phyloP scores from a whole-genome alignment of 306 rosid species.

The Prosopis cineraria region DNA sequence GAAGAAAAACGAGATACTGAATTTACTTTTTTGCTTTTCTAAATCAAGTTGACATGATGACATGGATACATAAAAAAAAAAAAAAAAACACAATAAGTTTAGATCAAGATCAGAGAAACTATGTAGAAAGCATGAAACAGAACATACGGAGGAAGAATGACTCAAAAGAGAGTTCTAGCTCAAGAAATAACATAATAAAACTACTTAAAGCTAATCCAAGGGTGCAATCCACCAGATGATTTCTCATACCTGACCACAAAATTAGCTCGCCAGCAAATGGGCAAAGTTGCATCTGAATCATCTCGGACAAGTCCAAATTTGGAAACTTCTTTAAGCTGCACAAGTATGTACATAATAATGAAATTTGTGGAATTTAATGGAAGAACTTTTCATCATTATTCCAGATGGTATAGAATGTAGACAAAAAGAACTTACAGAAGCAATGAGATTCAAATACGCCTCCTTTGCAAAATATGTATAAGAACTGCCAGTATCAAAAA shows the following conservation, averaged over 20 bases:
- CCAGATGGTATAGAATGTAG: slow-evolving; percentile 23
- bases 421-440: slow-evolving; percentile 60
- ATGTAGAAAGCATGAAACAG: slow-evolving; percentile 9
- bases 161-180: background rate
- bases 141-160: background rate
- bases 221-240: background rate
- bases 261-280: slow-evolving; percentile 74
- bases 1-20: background rate
- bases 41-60: background rate
- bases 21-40: background rate
- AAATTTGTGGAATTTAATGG: slow-evolving; percentile 14
- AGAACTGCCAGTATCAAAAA: slow-evolving; percentile 87
- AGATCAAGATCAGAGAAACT: background rate
- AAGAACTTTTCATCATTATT: background rate
- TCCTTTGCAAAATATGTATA: slow-evolving; percentile 71
- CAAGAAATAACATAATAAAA: background rate
- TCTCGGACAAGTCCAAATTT: slow-evolving; percentile 51
- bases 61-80: background rate
- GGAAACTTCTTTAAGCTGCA: slow-evolving; percentile 73
- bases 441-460: slow-evolving; percentile 62
- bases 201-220: background rate
- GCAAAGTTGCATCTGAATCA: slow-evolving; percentile 65
- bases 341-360: slow-evolving; percentile 20
- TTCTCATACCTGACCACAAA: slow-evolving; percentile 52
- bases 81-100: no score